A percentile compares a stretch with the other conserved stretches of the same genome.
phyloP scores from a whole-genome alignment of 2,329 filamentous ascomycete species.

The Sporothrix inflata region DNA sequence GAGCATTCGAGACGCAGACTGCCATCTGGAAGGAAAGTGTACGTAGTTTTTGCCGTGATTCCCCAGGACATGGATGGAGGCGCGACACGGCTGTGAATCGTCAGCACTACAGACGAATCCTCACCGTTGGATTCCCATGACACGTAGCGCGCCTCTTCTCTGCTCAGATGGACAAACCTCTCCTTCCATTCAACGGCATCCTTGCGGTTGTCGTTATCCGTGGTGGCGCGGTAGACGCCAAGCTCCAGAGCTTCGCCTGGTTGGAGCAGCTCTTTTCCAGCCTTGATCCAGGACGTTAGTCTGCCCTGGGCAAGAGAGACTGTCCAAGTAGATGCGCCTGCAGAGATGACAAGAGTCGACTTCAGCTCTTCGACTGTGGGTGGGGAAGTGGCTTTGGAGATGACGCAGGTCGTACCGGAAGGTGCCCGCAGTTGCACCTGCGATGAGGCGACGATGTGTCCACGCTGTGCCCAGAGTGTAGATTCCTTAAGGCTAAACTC shows the following conservation, averaged over 20 bases:
- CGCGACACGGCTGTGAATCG: not conserved
- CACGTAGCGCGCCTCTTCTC: not conserved
- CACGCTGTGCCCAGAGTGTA: not conserved
- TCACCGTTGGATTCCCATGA: not conserved
- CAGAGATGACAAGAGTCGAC: not conserved
- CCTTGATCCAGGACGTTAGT: not conserved
- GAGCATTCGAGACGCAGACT: not conserved
- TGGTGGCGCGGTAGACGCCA: slow-evolving; percentile 55
- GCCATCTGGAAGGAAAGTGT: not conserved
- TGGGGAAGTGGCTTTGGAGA: not conserved
- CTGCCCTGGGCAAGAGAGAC: not conserved
- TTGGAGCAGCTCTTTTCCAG: not conserved
- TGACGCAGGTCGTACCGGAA: not conserved
- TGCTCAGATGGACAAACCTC: not conserved
- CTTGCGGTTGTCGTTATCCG: slow-evolving; percentile 54
- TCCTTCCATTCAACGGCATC: slow-evolving; percentile 54
- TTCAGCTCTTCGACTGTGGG: not conserved
- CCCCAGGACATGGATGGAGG: not conserved
- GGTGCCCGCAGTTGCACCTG: not conserved
- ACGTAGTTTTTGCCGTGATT: not conserved
- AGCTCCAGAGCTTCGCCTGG: slow-evolving; percentile 45
- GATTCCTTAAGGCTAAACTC: not conserved
- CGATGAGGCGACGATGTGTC: not conserved
- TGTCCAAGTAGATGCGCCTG: not conserved
- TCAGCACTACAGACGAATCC: not conserved